Base-by-base conservation (phyloP, 257 asterid species). In the Petrea volubilis region DNA sequence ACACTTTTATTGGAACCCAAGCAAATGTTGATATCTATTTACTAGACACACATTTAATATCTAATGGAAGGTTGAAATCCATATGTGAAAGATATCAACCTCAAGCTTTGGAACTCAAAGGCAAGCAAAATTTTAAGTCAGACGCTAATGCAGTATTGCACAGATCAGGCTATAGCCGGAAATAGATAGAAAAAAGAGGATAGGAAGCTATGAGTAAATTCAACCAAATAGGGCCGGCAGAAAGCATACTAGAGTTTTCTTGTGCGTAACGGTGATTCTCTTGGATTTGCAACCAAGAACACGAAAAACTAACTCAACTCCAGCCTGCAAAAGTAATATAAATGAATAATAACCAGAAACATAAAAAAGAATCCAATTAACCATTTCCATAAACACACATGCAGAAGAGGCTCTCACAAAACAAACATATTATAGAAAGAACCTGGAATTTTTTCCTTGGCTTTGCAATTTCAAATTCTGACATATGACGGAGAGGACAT, bases 401-500 rank as follows among this genome's bases (percentile, higher is more conserved):
- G 58, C 63, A 40, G 44, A 70, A 74, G 33, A 47, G 15, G 29
- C 51, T 58, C 72, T 60, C 29, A 68, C 72, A 64, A 83, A 33
- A 17, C 61, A 20, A 40, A 68, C 17, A 60, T 13, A 38, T 38
- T 38, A 38, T 62, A 75, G 10, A 7, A 66, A 77, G 71, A 80
- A 95, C 99, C 99, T 95, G 92, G 74, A 90, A 88, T 75, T 95
- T 95, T 75, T 92, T 95, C 62, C 95, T 86, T n/a, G 99, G 98
- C 82, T 90, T 95, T 59, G 81, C 51, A 68, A 90, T 95, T 80
- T 95, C 99, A 77, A 92, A 85, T 86, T 95, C 99, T 47, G 99
- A 92, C 99, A 95, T 95, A 78, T 95, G 99, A 20, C 99, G 96
- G 73, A 95, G 98, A 72, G 99, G 99, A 64, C 99, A 95, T 8